These are phyloP conservation scores for Vitis hybrid DNA, from an alignment of 177 flowering plant genomes.

Conservation along the genomic window DNA sequence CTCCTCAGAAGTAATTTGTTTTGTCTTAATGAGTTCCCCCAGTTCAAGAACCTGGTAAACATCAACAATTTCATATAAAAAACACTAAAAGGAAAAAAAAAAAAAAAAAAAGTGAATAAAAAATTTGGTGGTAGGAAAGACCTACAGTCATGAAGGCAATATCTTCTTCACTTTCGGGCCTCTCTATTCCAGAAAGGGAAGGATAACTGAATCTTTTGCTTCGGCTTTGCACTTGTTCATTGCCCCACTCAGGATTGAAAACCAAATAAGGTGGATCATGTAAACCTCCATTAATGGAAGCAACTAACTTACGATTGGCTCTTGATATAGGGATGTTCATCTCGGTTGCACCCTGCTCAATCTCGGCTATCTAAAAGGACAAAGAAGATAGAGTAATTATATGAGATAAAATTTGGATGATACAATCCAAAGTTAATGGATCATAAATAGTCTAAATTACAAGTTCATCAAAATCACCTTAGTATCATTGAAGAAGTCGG, in stretches of 20 bases:
- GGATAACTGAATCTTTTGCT: constrained; percentile 42
- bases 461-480: constrained; percentile 33
- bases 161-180: constrained; percentile 53
- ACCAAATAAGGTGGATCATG: constrained; percentile 67
- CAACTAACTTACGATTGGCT: constrained; percentile 66
- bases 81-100: background rate
- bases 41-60: constrained; percentile 67
- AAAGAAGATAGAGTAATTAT: background rate
- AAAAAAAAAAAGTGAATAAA: background rate
- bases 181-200: constrained; percentile 30
- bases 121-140: background rate
- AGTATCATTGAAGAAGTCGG: constrained; percentile 45
- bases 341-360: constrained; percentile 60
- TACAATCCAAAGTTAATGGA: background rate
- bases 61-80: constrained; percentile 2
- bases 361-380: constrained; percentile 52
- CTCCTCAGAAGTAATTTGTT: constrained; percentile 72
- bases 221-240: constrained; percentile 7
- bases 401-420: background rate
- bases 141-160: constrained; percentile 70
- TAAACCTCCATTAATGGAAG: constrained; percentile 75
- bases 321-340: constrained; percentile 57
- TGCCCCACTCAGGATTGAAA: constrained; percentile 64
- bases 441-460: background rate
- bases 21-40: constrained; percentile 67